phyloP scores from a whole-genome alignment of 805 yeast species.

The Zygotorulaspora florentina region DNA sequence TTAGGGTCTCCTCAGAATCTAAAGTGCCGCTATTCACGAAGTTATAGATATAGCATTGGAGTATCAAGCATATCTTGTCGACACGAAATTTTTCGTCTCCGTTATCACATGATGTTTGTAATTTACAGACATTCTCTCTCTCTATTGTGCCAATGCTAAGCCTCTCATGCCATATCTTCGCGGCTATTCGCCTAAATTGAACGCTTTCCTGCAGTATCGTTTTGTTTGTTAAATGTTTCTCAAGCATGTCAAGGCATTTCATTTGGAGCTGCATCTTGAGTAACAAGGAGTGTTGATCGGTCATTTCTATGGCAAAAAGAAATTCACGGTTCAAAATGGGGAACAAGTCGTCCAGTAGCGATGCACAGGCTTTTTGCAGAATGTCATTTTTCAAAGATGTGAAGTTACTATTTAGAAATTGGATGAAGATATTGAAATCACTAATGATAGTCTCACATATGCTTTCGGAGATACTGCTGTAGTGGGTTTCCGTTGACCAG shows the following conservation, averaged over 20 bases:
- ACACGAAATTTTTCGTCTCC: neutral
- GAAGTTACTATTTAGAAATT: neutral
- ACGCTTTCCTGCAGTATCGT: neutral
- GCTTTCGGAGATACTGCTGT: conserved; percentile 6
- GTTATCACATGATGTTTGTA: neutral
- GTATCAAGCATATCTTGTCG: conserved; percentile 6
- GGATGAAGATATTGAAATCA: conserved; percentile 2
- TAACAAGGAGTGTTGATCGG: neutral
- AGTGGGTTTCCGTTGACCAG: conserved; percentile 12
- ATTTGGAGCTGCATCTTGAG: conserved; percentile 6
- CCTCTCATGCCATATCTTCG: conserved; percentile 8
- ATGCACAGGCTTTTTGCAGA: neutral
- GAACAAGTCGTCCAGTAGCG: conserved; percentile 2
- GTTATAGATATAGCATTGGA: conserved; percentile 17
- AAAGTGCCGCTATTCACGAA: conserved; percentile 8
- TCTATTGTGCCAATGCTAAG: conserved; percentile 1
- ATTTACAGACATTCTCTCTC: neutral
- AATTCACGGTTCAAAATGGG: conserved; percentile 6
- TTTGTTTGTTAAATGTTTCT: neutral
- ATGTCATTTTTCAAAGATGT: neutral
- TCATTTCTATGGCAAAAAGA: conserved; percentile 6
- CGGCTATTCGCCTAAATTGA: conserved; percentile 1
- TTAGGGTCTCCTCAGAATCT: neutral
- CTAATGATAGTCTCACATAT: neutral
- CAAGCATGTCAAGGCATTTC: conserved; percentile 3